Evolutionary conservation across 495 filamentous ascomycete genomes (phyloP).

Genomic region (Aspergillus coremiiformis): DNA sequence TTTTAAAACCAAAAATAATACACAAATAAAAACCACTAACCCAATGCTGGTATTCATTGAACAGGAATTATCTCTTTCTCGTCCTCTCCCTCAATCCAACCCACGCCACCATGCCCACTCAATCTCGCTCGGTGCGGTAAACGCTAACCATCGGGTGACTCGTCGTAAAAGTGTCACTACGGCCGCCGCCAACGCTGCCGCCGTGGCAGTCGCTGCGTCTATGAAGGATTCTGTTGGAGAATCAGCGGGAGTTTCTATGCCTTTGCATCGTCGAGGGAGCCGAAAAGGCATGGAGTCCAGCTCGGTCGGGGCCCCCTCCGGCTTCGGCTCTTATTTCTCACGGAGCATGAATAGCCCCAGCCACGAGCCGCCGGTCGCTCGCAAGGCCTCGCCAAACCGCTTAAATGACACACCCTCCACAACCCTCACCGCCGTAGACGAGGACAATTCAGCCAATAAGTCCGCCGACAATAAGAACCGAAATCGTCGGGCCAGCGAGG

Average conservation of each 20-base stretch:
- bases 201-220: slow-evolving; percentile 68
- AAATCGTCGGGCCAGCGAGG: slow-evolving; percentile 79
- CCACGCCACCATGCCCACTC: slow-evolving; percentile 78
- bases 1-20: neutral
- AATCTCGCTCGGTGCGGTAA: slow-evolving; percentile 69
- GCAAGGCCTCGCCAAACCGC: slow-evolving; percentile 37
- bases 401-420: slow-evolving; percentile 45
- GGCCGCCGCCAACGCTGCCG: slow-evolving; percentile 64
- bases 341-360: slow-evolving; percentile 49
- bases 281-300: slow-evolving; percentile 42
- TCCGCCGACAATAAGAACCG: slow-evolving; percentile 57
- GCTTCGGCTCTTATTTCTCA: slow-evolving; percentile 37
- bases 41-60: neutral
- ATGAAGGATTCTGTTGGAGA: slow-evolving; percentile 55
- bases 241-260: slow-evolving; percentile 28
- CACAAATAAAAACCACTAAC: slow-evolving; percentile 3
- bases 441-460: slow-evolving; percentile 30
- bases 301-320: slow-evolving; percentile 31
- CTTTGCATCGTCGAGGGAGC: slow-evolving; percentile 36
- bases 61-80: slow-evolving; percentile 42
- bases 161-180: slow-evolving; percentile 90
- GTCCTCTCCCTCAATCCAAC: slow-evolving; percentile 40
- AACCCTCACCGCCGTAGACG: slow-evolving; percentile 11
- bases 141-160: slow-evolving; percentile 75
- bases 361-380: slow-evolving; percentile 43